Percentiles rank a stretch among this genome's conserved stretches.
Conservation (phyloP, 148 eudicot genomes). For the Rheum nobile region DNA sequence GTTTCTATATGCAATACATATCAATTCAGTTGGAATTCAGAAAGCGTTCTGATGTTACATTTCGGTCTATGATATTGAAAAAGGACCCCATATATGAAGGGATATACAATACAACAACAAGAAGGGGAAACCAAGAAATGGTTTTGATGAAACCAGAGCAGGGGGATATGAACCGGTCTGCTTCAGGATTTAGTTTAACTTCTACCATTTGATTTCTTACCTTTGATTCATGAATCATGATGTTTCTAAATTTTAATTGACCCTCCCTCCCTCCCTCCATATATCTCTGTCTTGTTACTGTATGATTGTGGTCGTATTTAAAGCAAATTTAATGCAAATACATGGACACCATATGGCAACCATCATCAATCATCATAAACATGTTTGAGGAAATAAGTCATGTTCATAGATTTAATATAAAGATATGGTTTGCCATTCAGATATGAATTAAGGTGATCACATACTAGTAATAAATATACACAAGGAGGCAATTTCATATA, state of each 20-base stretch:
- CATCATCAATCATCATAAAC: not conserved
- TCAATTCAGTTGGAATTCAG: too few relatives aligned
- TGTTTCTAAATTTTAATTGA: slow-evolving; percentile 9
- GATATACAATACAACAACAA: slow-evolving; percentile 10
- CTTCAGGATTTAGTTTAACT: not conserved
- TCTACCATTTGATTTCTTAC: slow-evolving; percentile 12
- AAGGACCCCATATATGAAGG: slow-evolving; percentile 35
- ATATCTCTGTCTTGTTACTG: not conserved
- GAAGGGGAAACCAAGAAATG: slow-evolving; percentile 1
- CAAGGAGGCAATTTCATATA: not conserved
- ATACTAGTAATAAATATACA: not conserved
- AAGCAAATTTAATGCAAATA: not conserved
- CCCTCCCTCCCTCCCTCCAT: not conserved
- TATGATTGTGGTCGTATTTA: not conserved
- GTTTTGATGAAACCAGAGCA: slow-evolving; percentile 15
- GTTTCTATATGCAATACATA: too few relatives aligned
- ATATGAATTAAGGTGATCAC: not conserved
- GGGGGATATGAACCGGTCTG: slow-evolving; percentile 13
- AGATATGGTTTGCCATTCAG: not conserved
- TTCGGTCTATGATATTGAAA: slow-evolving; percentile 15
- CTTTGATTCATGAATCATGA: not conserved
- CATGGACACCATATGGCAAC: not conserved
- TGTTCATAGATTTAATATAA: not conserved
- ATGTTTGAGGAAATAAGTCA: not conserved
- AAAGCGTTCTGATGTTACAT: too few relatives aligned